Percentiles rank a stretch among this genome's conserved stretches.
Conservation (phyloP, 441 rosid species). For the Hura crepitans region DNA sequence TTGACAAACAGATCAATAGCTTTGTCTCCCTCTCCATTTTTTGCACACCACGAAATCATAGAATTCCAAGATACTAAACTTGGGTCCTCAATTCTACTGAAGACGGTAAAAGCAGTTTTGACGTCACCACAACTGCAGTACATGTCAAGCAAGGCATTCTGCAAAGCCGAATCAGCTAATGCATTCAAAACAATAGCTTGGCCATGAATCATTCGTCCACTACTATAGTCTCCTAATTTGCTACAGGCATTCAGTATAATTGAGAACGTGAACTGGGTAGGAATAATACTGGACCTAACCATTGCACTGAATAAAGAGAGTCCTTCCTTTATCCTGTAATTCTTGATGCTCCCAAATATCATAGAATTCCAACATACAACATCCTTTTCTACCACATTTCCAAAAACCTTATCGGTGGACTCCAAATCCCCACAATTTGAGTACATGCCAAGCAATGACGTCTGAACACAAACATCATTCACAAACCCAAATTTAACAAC, state of each 20-base stretch:
- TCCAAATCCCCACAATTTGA: constrained; percentile 57
- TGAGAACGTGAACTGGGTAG: constrained; percentile 64
- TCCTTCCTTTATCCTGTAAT: constrained; percentile 46
- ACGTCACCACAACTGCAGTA: constrained; percentile 61
- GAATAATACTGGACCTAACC: constrained; percentile 49
- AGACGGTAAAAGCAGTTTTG: constrained; percentile 40
- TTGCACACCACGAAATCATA: constrained; percentile 61
- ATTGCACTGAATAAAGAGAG: constrained; percentile 43
- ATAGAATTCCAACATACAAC: constrained; percentile 68
- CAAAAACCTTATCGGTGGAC: constrained; percentile 51
- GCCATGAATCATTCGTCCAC: constrained; percentile 56
- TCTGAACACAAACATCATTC: constrained; percentile 53
- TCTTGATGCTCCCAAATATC: constrained; percentile 64
- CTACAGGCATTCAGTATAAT: constrained; percentile 67
- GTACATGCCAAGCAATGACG: constrained; percentile 73
- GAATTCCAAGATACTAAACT: constrained; percentile 86
- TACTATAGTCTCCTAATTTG: constrained; percentile 39
- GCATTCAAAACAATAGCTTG: constrained; percentile 38
- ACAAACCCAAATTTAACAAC: constrained; percentile 46
- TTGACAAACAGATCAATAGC: constrained; percentile 51
- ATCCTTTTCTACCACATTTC: constrained; percentile 47
- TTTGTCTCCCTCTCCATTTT: constrained; percentile 50
- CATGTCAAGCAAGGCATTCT: constrained; percentile 83
- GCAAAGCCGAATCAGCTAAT: constrained; percentile 52
- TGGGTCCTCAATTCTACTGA: constrained; percentile 41